Percentiles rank a stretch among this genome's conserved stretches.
Conservation (phyloP, 257 asterid species). For the Petrea volubilis region DNA sequence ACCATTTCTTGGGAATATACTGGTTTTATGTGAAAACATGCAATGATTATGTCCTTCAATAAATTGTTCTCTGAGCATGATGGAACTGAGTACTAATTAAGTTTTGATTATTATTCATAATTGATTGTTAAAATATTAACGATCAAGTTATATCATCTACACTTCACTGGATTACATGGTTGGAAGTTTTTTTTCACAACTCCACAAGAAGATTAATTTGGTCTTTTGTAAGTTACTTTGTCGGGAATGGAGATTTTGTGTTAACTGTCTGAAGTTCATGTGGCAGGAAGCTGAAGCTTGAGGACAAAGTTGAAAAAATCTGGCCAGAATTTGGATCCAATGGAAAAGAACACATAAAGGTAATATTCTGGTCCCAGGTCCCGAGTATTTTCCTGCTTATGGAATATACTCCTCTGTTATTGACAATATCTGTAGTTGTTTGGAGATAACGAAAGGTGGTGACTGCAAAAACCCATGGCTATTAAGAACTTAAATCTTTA, state of each 20-base stretch:
- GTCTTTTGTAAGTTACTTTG: constrained; percentile 3
- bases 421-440: background rate
- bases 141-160: background rate
- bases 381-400: constrained; percentile 12
- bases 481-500: background rate
- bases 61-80: background rate
- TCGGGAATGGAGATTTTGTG: constrained; percentile 5
- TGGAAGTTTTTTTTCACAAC: background rate
- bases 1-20: background rate
- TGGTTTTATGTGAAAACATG: background rate
- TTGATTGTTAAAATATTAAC: background rate
- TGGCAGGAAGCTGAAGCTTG: constrained; percentile 80
- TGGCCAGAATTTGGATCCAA: constrained; percentile 89
- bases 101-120: background rate
- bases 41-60: background rate
- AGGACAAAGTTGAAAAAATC: constrained; percentile 63
- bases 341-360: constrained; percentile 87
- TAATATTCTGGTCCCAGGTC: constrained; percentile 23
- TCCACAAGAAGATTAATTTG: background rate
- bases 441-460: background rate
- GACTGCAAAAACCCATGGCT: background rate
- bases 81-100: background rate
- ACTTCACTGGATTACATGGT: constrained; percentile 7
- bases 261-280: constrained; percentile 28
- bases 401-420: background rate